Evolutionary conservation across 2,329 filamentous ascomycete genomes (phyloP).

Genomic region (Epicoccum nigrum): DNA sequence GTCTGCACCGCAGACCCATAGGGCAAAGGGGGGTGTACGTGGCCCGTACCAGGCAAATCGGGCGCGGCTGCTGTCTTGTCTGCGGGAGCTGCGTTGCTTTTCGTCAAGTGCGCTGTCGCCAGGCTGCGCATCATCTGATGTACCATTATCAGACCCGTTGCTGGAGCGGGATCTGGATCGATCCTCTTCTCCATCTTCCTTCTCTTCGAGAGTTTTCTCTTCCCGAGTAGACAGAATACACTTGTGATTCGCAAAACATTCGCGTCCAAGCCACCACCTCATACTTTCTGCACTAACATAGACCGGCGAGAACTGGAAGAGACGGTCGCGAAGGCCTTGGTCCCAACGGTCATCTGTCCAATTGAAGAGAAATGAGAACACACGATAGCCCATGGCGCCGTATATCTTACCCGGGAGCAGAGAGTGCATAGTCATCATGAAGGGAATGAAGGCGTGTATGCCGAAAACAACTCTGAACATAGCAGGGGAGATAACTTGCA

Average conservation of each 20-base stretch:
- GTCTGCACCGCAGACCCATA: conserved; percentile 87
- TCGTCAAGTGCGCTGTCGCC: conserved; percentile 7
- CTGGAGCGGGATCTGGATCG: conserved; percentile 20
- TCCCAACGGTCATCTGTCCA: conserved; percentile 91
- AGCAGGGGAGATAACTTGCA: conserved; percentile 76
- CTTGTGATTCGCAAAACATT: conserved; percentile 83
- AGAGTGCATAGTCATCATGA: conserved; percentile 86
- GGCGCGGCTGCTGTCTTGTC: conserved; percentile 51
- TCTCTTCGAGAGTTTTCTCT: conserved; percentile 67
- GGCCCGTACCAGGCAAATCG: conserved; percentile 79
- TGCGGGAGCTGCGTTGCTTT: conserved; percentile 5
- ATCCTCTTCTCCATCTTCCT: conserved; percentile 50
- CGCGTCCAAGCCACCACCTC: conserved; percentile 92
- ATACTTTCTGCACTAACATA: conserved; percentile 90
- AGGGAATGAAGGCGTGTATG: conserved; percentile 89
- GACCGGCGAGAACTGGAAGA: conserved; percentile 92
- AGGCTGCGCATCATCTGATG: conserved; percentile 5
- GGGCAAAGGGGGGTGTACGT: conserved; percentile 78
- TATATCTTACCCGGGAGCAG: conserved; percentile 71
- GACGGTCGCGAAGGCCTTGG: conserved; percentile 73
- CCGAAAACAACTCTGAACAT: conserved; percentile 86
- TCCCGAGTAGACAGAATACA: conserved; percentile 85
- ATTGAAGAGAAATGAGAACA: conserved; percentile 87
- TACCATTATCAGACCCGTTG: conserved; percentile 26
- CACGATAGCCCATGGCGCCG: conserved; percentile 81